Conservation (phyloP, 1,284 basidiomycete species). For the Flammula alnicola region DNA sequence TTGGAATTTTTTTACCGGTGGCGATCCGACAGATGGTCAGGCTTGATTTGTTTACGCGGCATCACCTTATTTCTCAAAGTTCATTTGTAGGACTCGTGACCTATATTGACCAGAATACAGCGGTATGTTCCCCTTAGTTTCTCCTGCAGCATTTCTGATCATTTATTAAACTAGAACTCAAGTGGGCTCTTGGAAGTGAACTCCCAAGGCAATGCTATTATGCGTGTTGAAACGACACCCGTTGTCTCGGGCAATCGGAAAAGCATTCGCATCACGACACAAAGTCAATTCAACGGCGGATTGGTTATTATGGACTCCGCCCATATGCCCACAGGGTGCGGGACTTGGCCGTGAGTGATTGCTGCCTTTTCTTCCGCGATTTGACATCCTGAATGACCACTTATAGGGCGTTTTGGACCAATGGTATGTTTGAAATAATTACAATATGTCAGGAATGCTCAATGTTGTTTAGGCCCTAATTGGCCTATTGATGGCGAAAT, state of each 20-base stretch:
- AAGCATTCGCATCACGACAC: conserved; percentile 78
- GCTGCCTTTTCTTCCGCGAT: conserved; percentile 1
- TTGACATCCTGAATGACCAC: conserved; percentile 4
- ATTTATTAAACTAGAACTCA: conserved; percentile 40
- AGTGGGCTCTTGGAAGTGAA: conserved; percentile 65
- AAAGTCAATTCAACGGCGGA: conserved; percentile 65
- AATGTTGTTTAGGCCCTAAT: conserved; percentile 49
- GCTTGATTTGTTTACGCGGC: conserved; percentile 35
- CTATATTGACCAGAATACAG: conserved; percentile 61
- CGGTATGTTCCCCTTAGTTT: conserved; percentile 52
- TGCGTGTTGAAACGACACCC: conserved; percentile 84
- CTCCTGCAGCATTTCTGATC: conserved; percentile 19
- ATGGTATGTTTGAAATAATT: conserved; percentile 28
- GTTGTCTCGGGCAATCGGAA: conserved; percentile 67
- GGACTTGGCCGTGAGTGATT: conserved; percentile 75
- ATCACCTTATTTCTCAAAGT: conserved; percentile 16
- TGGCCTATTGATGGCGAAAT: conserved; percentile 85
- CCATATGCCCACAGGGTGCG: conserved; percentile 93
- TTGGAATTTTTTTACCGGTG: conserved; percentile 74
- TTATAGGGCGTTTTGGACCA: conserved; percentile 53
- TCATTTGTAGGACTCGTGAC: conserved; percentile 44
- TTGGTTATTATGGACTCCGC: conserved; percentile 81
- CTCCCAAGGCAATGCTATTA: conserved; percentile 71
- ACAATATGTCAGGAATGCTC: neutral
- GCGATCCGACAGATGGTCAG: conserved; percentile 83